Conservation (phyloP, 1,139 yeast genomes). For the Eremothecium cymbalariae region DNA sequence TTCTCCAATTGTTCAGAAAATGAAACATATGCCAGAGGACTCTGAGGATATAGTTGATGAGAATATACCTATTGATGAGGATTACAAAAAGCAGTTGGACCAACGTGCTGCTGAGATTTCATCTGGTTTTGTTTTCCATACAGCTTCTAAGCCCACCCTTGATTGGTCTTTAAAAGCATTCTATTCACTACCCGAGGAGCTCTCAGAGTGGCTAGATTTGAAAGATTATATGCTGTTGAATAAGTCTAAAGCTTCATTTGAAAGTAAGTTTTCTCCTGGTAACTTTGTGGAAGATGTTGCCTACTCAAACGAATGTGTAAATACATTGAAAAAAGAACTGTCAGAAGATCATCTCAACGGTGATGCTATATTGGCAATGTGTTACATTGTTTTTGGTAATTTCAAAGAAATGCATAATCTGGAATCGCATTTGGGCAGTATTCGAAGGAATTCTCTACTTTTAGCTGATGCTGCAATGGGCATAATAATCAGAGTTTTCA, state of each 20-base stretch:
- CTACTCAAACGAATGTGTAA: slow-evolving; percentile 15
- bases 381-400: slow-evolving; percentile 26
- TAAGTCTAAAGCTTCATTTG: slow-evolving; percentile 16
- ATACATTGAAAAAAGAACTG: slow-evolving; percentile 10
- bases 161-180: slow-evolving; percentile 41
- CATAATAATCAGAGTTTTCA: slow-evolving; percentile 17
- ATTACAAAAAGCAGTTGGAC: slow-evolving; percentile 30
- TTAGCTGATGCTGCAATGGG: slow-evolving; percentile 8
- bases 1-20: background rate
- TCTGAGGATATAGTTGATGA: slow-evolving; percentile 10
- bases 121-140: slow-evolving; percentile 19
- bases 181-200: slow-evolving; percentile 38
- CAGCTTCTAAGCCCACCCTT: slow-evolving; percentile 35
- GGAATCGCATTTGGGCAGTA: slow-evolving; percentile 16
- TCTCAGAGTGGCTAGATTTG: slow-evolving; percentile 57
- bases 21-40: slow-evolving; percentile 5
- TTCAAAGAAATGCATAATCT: slow-evolving; percentile 12
- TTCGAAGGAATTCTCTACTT: slow-evolving; percentile 20
- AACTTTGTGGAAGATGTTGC: slow-evolving; percentile 17
- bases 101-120: slow-evolving; percentile 33
- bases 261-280: slow-evolving; percentile 18
- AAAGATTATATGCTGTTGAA: slow-evolving; percentile 38
- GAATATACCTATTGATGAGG: slow-evolving; percentile 34
- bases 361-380: slow-evolving; percentile 14
- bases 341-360: slow-evolving; percentile 8